Evolutionary conservation across 2,329 filamentous ascomycete species (phyloP).

Genomic region (Fusarium sarcochroum): DNA sequence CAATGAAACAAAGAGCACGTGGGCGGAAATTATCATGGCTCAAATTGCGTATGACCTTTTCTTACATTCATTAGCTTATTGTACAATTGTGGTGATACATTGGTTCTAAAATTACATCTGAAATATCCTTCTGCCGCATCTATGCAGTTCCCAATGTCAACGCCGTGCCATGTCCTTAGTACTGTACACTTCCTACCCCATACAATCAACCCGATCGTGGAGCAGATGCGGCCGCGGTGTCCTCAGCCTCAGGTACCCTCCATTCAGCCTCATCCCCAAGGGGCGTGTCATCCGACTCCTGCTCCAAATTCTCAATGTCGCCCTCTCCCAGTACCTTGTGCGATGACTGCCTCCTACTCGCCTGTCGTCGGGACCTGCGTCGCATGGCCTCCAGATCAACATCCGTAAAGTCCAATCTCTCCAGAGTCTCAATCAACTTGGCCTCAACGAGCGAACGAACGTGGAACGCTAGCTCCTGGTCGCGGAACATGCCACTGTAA

Average conservation of each 20-base stretch:
- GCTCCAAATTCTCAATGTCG: constrained; percentile 29
- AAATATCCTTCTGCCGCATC: constrained; percentile 8
- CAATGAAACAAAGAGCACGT: constrained; percentile 15
- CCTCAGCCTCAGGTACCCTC: neutral
- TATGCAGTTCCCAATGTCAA: constrained; percentile 25
- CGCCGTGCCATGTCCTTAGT: constrained; percentile 28
- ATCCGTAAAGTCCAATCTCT: constrained; percentile 65
- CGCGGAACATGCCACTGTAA: constrained; percentile 83
- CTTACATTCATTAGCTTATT: neutral
- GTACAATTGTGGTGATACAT: constrained; percentile 38
- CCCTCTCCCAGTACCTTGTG: constrained; percentile 34
- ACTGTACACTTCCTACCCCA: constrained; percentile 8
- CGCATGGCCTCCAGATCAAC: constrained; percentile 51
- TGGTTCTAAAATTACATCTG: constrained; percentile 35
- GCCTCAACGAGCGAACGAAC: constrained; percentile 83
- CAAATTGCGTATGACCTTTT: neutral
- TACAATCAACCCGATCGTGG: constrained; percentile 22
- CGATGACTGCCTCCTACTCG: constrained; percentile 25
- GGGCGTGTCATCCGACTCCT: constrained; percentile 37
- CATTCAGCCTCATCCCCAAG: constrained; percentile 31
- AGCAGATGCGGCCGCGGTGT: constrained; percentile 4
- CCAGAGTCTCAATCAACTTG: constrained; percentile 69
- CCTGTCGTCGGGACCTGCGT: constrained; percentile 40
- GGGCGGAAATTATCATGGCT: neutral
- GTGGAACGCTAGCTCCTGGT: constrained; percentile 81